phyloP scores from a whole-genome alignment of 2,329 filamentous ascomycete genomes.

The Cordyceps fumosorosea region DNA sequence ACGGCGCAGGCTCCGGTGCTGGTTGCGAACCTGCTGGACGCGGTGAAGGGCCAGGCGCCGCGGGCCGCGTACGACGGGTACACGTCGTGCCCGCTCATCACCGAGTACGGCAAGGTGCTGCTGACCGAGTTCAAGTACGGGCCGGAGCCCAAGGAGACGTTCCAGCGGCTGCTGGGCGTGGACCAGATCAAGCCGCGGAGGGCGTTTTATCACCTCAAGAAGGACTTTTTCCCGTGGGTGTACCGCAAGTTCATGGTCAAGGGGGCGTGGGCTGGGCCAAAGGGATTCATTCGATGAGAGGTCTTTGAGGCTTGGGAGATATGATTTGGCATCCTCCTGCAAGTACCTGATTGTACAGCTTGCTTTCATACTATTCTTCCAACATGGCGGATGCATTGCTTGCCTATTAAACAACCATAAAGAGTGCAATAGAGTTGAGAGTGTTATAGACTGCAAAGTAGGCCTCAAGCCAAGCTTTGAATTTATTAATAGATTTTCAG shows the following conservation, averaged over 20 bases:
- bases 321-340: too few relatives aligned
- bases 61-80: slow-evolving; percentile 46
- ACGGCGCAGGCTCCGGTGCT: slow-evolving; percentile 45
- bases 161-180: slow-evolving; percentile 43
- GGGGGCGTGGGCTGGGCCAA: slow-evolving; percentile 55
- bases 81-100: slow-evolving; percentile 47
- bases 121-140: slow-evolving; percentile 62
- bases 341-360: too few relatives aligned
- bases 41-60: slow-evolving; percentile 36
- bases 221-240: slow-evolving; percentile 63
- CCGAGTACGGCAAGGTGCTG: slow-evolving; percentile 55
- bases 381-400: too few relatives aligned
- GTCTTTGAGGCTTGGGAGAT: too few relatives aligned
- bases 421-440: too few relatives aligned
- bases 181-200: slow-evolving; percentile 50
- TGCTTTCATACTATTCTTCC: too few relatives aligned
- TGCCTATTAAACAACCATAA: too few relatives aligned
- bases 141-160: slow-evolving; percentile 57
- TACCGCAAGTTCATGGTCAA: slow-evolving; percentile 55
- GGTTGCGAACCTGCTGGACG: slow-evolving; percentile 39
- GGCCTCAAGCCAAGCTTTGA: too few relatives aligned
- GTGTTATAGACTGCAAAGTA: too few relatives aligned
- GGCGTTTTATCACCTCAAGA: slow-evolving; percentile 57
- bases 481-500: too few relatives aligned
- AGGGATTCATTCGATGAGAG: slow-evolving; percentile 33